Evolutionary conservation across 441 rosid genomes (phyloP), one percentile per base, ranked within the genome.

Genomic region (Arabidopsis hybrid): DNA sequence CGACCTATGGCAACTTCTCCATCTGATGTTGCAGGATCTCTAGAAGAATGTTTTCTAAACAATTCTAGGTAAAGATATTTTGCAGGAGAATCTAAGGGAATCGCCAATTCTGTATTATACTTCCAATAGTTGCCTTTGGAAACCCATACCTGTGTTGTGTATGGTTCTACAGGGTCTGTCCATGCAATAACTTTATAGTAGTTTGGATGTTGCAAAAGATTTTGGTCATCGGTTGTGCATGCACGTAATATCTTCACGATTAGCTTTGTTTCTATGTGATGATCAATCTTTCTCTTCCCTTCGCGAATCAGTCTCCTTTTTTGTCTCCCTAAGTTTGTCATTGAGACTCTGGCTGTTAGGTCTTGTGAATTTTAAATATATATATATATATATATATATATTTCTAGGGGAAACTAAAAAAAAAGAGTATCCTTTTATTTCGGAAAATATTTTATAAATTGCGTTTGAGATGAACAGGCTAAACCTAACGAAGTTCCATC

Each of bases 1-100:
- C 50, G 59, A 60, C 74, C 67, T 38, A 60, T 49, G 60, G 60
- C 74, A 38, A 29, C 11, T 49, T 13, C 29, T 60, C 67, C 67
- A 0, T 60, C 14, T 6, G 31, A 60, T 38, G 74, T 60, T 60
- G 60, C 60, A 8, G 67, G 60, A 60, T 70, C 40, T 31, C 5
- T 47, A 35, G 0, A 47, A 6, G 50, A 36, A 21, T 0, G 0
- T 10, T 14, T 39, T 71, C 12, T 49, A 42, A 38, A 0, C 17
- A 60, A 49, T 49, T 71, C 74, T 21, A 71, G 8, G 40, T 60
- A 69, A 35, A 69, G 34, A 35, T 69, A 46, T 8, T 46, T 31
- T 46, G 21, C 34, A 34, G 18, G 46, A 45, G 6, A 58, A n/a
- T 69, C 29, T 35, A 69, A 46, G 45, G 65, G 58, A 58, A 58